Evolutionary conservation across 140 eudicot genomes (phyloP).

Genomic region (Bidens hawaiensis): DNA sequence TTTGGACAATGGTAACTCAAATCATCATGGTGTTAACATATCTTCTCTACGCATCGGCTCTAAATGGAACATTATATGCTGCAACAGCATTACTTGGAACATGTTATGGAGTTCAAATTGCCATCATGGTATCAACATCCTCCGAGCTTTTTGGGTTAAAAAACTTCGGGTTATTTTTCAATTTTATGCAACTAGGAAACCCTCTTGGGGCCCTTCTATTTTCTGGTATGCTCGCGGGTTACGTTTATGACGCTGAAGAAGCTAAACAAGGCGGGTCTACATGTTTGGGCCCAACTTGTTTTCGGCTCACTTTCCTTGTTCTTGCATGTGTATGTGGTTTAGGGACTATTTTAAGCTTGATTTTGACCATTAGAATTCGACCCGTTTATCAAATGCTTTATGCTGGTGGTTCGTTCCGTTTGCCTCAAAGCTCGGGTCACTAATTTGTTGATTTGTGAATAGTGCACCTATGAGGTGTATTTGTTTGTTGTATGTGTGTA

Average conservation of each 20-base stretch:
- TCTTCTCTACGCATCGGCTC: no score
- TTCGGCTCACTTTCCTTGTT: conserved; percentile 70
- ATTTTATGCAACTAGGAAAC: conserved; percentile 87
- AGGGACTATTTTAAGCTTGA: conserved; percentile 69
- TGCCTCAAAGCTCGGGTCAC: conserved; percentile 47
- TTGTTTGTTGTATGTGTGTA: conserved; percentile 18
- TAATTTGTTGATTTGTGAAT: conserved; percentile 12
- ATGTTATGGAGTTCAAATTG: conserved; percentile 46
- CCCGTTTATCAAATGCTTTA: conserved; percentile 97
- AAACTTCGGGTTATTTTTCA: conserved; percentile 77
- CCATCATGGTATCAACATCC: conserved; percentile 85
- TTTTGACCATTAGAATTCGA: conserved; percentile 71
- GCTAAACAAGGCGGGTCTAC: conserved; percentile 53
- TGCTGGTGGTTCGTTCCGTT: conserved; percentile 87
- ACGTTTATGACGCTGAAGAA: conserved; percentile 74
- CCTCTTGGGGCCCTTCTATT: conserved; percentile 86
- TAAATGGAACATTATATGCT: no score
- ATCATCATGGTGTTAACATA: neutral
- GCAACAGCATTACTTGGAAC: no score
- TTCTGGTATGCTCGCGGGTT: conserved; percentile 81
- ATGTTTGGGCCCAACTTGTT: conserved; percentile 81
- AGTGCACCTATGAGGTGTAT: neutral
- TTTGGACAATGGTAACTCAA: conserved; percentile 53
- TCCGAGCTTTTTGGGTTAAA: conserved; percentile 87
- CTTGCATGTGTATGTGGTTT: conserved; percentile 78